Base-by-base conservation (phyloP, 148 eudicot genomes). In the Rhododendron ferrugineum region DNA sequence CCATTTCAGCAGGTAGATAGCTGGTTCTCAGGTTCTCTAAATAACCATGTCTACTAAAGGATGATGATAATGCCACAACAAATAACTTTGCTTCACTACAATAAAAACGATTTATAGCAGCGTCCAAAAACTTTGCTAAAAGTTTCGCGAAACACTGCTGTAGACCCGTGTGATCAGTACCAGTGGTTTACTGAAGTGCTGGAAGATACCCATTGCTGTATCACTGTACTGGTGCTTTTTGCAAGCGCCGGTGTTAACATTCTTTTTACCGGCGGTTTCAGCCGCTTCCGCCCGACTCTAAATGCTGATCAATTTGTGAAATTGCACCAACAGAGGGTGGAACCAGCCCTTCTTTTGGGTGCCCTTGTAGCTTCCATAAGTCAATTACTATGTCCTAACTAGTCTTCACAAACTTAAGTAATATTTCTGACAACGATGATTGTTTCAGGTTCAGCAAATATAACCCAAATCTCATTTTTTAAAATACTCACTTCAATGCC, bases 401-500 rank as follows among this genome's bases (percentile, higher is more conserved):
- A 15, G 37, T 81, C 73, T 81, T 58, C 73, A 58, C 47, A 75
- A 75, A 75, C n/a, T 75, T 8, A 75, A 75, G 13, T 40, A 75
- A 75, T 75, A 7, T 36, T 18, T 75, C 26, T 40, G 46, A 75
- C 47, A 40, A 40, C 42, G 76, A 1, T 32, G 37, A 30, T 30
- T 13, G 18, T 64, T n/a, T 26, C 1, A 54, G 60, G 23, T 54
- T 54, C 60, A 16, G 60, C 60, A 54, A 54, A 68, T 64, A 47
- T 42, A 83, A 32, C 85, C 62, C 79, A 83, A 64, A 83, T 46
- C 78, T 72, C 62, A 70, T 20, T 6, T 82, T 83, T 22, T 32
- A 30, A 68, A 83, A 20, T 82, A 20, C 36, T 52, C n/a, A 66
- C 49, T 82, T 66, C 84, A 64, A 82, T 83, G 62, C 10, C 78